Conservation (phyloP, 805 yeast species). For the Wickerhamomyces tratensis region DNA sequence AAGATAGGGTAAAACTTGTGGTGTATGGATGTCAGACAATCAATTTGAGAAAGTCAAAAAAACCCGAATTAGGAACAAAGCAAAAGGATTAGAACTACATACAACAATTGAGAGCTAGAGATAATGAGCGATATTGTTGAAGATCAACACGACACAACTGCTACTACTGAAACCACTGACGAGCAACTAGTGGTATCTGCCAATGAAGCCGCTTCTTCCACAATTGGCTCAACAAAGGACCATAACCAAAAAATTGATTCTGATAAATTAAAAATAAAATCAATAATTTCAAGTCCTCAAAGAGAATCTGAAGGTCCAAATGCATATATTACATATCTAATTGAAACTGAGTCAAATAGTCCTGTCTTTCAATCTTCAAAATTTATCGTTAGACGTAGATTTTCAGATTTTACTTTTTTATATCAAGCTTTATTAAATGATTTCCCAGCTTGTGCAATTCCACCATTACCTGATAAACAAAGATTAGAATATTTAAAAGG, state of each 20-base stretch:
- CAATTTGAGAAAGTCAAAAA: too few species aligned
- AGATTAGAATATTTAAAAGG: conserved; percentile 89
- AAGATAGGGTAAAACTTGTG: too few species aligned
- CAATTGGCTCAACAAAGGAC: not conserved
- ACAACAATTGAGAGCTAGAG: too few species aligned
- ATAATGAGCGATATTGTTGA: too few species aligned
- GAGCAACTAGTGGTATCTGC: too few species aligned
- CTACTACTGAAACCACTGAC: too few species aligned
- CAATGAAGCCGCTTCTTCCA: too few species aligned
- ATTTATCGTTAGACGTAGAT: conserved; percentile 64
- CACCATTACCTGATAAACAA: conserved; percentile 91
- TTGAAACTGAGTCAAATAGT: conserved; percentile 53
- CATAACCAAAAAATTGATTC: conserved; percentile 2
- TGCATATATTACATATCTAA: conserved; percentile 64
- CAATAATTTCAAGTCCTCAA: conserved; percentile 47
- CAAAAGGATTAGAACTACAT: too few species aligned
- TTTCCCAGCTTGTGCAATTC: conserved; percentile 77
- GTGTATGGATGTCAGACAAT: too few species aligned
- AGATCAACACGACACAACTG: too few species aligned
- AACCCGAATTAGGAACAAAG: too few species aligned
- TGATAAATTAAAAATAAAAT: conserved; percentile 20
- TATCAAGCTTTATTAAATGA: conserved; percentile 69
- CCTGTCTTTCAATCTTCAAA: conserved; percentile 39
- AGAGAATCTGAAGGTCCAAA: conserved; percentile 69
- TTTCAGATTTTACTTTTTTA: conserved; percentile 76